phyloP scores from a whole-genome alignment of 306 rosid species.

The Senna tora region DNA sequence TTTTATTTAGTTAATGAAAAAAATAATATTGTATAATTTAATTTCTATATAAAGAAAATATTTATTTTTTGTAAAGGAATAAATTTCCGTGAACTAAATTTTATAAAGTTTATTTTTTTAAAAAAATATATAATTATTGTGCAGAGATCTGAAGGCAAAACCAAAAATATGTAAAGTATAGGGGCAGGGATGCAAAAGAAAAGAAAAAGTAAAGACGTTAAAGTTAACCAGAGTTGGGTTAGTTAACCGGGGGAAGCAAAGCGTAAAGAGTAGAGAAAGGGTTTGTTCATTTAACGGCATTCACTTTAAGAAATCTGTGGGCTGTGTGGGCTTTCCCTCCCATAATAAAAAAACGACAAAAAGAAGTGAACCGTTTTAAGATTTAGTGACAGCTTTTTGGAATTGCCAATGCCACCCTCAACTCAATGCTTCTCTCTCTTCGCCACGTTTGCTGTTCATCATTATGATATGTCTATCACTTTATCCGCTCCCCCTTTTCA shows the following conservation, averaged over 20 bases:
- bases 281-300: conserved; percentile 48
- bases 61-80: too few relatives aligned
- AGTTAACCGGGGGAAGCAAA: conserved; percentile 33
- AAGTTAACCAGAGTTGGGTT: conserved; percentile 47
- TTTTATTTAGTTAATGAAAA: too few relatives aligned
- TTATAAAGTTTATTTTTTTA: too few relatives aligned
- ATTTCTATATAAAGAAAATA: too few relatives aligned
- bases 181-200: conserved; percentile 28
- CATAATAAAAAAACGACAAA: conserved; percentile 36
- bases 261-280: conserved; percentile 9
- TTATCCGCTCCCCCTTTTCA: conserved; percentile 11
- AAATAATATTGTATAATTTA: too few relatives aligned
- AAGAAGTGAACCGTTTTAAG: conserved; percentile 31
- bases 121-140: too few relatives aligned
- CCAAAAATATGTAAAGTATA: neutral
- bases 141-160: neutral
- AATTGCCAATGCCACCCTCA: neutral
- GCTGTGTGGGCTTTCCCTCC: conserved; percentile 3
- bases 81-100: too few relatives aligned
- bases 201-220: neutral
- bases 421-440: neutral
- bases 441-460: conserved; percentile 18
- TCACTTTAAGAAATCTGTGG: conserved; percentile 52
- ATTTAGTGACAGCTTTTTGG: conserved; percentile 27
- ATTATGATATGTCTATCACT: neutral